phyloP scores from a whole-genome alignment of 306 rosid species.

The Vicia faba region DNA sequence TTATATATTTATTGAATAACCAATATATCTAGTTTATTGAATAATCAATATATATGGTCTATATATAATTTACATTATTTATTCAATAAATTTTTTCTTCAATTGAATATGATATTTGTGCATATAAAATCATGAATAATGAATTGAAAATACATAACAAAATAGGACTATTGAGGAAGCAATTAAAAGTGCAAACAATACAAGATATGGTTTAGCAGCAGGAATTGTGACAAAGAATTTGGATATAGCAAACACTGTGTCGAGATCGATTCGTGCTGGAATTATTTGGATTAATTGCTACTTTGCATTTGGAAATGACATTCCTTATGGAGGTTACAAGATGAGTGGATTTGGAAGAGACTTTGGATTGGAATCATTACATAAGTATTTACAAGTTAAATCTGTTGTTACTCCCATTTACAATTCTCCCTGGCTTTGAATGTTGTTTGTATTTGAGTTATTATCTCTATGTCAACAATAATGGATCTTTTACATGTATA shows the following conservation, averaged over 20 bases:
- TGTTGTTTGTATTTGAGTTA: background rate
- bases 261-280: slow-evolving; percentile 85
- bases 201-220: slow-evolving; percentile 78
- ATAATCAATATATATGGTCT: too few relatives aligned
- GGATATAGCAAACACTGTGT: slow-evolving; percentile 74
- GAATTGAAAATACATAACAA: background rate
- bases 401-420: slow-evolving; percentile 77
- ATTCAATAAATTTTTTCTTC: too few relatives aligned
- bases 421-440: slow-evolving; percentile 87
- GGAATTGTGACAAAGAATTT: slow-evolving; percentile 75
- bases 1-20: too few relatives aligned
- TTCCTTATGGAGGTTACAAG: slow-evolving; percentile 83
- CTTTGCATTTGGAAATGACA: slow-evolving; percentile 57
- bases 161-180: slow-evolving; percentile 79
- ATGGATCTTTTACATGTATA: background rate
- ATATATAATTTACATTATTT: too few relatives aligned
- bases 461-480: background rate
- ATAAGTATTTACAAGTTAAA: slow-evolving; percentile 73
- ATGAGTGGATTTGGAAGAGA: slow-evolving; percentile 93
- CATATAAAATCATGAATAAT: background rate
- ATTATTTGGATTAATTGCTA: slow-evolving; percentile 82
- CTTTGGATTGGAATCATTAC: slow-evolving; percentile 57
- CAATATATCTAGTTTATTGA: too few relatives aligned
- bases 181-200: slow-evolving; percentile 68
- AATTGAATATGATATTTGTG: too few relatives aligned